These are phyloP conservation scores for Saturnispora besseyi DNA, from an alignment of 805 yeast genomes.

Conservation along the genomic window DNA sequence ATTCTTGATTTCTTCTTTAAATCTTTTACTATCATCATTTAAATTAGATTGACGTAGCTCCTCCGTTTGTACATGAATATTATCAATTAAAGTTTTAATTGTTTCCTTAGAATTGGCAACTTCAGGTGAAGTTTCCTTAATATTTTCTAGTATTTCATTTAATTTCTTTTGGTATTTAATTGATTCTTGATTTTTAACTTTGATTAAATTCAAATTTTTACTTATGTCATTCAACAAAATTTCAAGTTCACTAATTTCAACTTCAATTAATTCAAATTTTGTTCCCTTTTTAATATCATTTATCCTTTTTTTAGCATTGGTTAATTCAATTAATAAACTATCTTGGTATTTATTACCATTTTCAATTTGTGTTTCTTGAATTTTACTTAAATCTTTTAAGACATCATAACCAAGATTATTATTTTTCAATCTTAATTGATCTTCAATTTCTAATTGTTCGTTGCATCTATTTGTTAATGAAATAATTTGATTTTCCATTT, in stretches of 20 bases:
- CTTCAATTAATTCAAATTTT: background rate
- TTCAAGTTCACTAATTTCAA: background rate
- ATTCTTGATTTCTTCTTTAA: background rate
- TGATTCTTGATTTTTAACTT: background rate
- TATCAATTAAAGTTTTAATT: background rate
- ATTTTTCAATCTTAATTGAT: conserved; percentile 4
- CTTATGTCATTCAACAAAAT: background rate
- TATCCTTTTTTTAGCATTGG: background rate
- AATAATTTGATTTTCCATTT: conserved; percentile 8
- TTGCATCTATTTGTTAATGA: conserved; percentile 28
- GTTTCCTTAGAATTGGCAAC: background rate
- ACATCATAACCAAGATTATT: conserved; percentile 2
- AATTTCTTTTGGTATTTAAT: background rate
- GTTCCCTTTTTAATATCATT: background rate
- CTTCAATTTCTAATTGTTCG: conserved; percentile 13
- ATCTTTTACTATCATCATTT: background rate
- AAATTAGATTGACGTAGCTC: background rate
- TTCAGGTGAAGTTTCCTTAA: background rate
- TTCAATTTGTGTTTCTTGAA: conserved; percentile 3
- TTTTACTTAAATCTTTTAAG: background rate
- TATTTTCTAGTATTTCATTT: background rate
- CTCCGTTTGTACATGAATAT: conserved; percentile 1
- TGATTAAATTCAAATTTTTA: background rate
- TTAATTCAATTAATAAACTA: background rate
- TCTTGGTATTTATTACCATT: background rate